These are phyloP conservation scores for Sporothrix humicola DNA, from an alignment of 2,329 filamentous ascomycete genomes.

Conservation along the genomic window DNA sequence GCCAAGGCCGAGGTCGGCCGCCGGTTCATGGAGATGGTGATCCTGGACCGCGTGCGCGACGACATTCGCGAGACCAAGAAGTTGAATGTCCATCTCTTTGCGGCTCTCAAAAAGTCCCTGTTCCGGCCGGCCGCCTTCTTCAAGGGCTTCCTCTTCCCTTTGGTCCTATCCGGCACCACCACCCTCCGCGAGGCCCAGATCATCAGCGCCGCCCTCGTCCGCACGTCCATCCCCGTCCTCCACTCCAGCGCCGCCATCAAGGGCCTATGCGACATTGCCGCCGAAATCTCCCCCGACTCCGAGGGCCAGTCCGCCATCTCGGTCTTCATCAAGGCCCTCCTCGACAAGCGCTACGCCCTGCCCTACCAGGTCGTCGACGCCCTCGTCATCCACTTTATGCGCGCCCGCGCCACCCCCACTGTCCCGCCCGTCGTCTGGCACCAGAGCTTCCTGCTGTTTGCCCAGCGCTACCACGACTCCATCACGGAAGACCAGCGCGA, in stretches of 20 bases:
- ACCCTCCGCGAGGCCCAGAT: conserved; percentile 92
- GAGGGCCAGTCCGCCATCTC: conserved; percentile 92
- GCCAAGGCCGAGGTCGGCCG: conserved; percentile 80
- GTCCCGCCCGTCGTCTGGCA: conserved; percentile 91
- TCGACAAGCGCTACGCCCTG: conserved; percentile 97
- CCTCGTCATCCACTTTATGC: conserved; percentile 91
- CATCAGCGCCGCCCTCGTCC: conserved; percentile 80
- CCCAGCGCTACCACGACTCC: conserved; percentile 92
- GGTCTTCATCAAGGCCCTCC: conserved; percentile 88
- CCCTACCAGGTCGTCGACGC: conserved; percentile 94
- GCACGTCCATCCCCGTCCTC: conserved; percentile 86
- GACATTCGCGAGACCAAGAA: conserved; percentile 95
- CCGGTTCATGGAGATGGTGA: conserved; percentile 82
- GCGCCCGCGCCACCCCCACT: conserved; percentile 30
- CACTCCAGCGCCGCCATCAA: conserved; percentile 93
- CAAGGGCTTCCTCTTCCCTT: conserved; percentile 89
- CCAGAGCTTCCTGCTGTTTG: conserved; percentile 89
- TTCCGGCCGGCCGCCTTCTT: conserved; percentile 97
- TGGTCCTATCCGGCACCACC: conserved; percentile 84
- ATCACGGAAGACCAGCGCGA: conserved; percentile 91
- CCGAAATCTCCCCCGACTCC: conserved; percentile 81
- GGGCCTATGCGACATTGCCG: conserved; percentile 90
- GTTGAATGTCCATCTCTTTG: conserved; percentile 94
- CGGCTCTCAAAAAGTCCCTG: conserved; percentile 85
- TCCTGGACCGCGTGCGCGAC: conserved; percentile 88